Evolutionary conservation across 352 stramenopile species (phyloP), one percentile per base, ranked within the genome.

Genomic region (Globisporangium perplexum): DNA sequence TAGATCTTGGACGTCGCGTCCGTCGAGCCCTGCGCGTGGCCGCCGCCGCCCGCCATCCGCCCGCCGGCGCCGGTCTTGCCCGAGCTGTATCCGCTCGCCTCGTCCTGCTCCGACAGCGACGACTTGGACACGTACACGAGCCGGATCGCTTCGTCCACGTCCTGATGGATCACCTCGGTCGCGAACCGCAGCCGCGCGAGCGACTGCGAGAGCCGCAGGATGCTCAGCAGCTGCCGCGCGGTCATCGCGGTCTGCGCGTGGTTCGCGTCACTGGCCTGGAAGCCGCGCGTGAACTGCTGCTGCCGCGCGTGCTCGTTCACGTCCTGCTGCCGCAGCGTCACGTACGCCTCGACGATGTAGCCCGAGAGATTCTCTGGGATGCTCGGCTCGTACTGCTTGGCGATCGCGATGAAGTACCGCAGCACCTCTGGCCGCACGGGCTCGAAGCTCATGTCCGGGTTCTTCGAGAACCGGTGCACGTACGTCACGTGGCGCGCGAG

Each of bases 291-390:
- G 33, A 69, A 75, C 39, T 82, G 74, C 50, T 87, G 68, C 62
- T 95, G 77, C 7, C 83, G 78, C 12, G 88, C 79, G 35, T 93
- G 71, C 45, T 93, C 82, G 41, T 77, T 87, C 4, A 65, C 76
- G 50, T 98, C 95, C 64, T 98, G 88, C 57, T 97, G 86, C 3
- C 97, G 87, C 31, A 99, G 68, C 20, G 84, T 92, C 10, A 99
- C 97, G 73, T 99, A 99, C 6, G 96, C 96, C 65, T 99, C 96
- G 20, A 99, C 97, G 53, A 99, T 98, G 68, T 99, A 99, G 11
- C 86, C 87, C 51, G 93, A 94, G 17, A 99, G 82, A 30, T 98
- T 78, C n/a, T 90, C 74, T 0, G 97, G 96, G 47, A 95, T 93
- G 28, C 68, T 82, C 8, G 84, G 84, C 33, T 88, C 68, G 45